Percentiles rank a stretch among this genome's conserved stretches.
These are phyloP conservation scores for Fusarium sterilihyphosum DNA, from an alignment of 2,329 filamentous ascomycete species.

Conservation along the genomic window DNA sequence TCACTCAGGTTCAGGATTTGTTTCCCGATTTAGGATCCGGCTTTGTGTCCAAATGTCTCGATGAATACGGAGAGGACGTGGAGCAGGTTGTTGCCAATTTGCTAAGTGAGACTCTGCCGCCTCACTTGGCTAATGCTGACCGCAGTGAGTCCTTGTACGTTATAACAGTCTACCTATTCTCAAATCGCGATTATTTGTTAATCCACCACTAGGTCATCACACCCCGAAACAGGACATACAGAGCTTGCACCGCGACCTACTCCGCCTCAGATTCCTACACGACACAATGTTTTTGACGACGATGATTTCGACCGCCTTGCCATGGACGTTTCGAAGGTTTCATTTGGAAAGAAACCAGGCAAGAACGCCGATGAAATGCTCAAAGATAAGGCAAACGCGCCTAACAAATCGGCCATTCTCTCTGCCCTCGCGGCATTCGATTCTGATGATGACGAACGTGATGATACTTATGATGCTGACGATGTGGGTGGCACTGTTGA, in stretches of 20 bases:
- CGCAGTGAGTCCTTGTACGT: constrained; percentile 70
- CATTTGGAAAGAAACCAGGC: constrained; percentile 77
- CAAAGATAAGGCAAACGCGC: constrained; percentile 69
- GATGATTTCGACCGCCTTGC: constrained; percentile 81
- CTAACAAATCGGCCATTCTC: constrained; percentile 86
- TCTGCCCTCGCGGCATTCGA: constrained; percentile 91
- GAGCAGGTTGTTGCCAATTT: constrained; percentile 85
- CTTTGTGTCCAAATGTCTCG: constrained; percentile 82
- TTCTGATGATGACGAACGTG: constrained; percentile 93
- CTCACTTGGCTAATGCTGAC: constrained; percentile 72
- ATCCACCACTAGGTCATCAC: constrained; percentile 43
- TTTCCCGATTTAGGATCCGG: constrained; percentile 88
- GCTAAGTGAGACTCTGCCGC: constrained; percentile 79
- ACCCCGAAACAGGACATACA: constrained; percentile 37
- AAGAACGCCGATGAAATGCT: constrained; percentile 79
- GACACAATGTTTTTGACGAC: constrained; percentile 81
- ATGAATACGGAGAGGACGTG: constrained; percentile 79
- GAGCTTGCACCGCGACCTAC: constrained; percentile 69
- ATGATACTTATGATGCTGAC: constrained; percentile 94
- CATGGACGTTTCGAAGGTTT: constrained; percentile 73
- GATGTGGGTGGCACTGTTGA: constrained; percentile 94
- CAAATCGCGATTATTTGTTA: constrained; percentile 7
- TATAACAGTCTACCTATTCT: not conserved
- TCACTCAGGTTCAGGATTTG: constrained; percentile 91
- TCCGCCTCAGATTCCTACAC: constrained; percentile 63